Evolutionary conservation across 1,284 basidiomycete genomes (phyloP).

Genomic region (Leccinum subspadiceum): DNA sequence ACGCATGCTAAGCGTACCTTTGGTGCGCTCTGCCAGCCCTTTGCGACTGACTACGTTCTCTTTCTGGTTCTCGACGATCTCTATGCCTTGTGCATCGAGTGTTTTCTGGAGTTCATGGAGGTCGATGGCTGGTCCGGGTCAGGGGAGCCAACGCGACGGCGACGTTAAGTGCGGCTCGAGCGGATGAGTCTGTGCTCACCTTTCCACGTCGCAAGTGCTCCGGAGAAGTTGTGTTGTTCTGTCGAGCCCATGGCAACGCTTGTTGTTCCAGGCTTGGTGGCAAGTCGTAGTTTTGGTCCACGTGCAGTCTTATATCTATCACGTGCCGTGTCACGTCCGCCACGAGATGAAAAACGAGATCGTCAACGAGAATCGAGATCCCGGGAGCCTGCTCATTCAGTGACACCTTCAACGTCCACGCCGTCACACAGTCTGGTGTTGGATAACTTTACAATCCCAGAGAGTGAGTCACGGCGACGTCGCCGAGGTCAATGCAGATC

Average conservation of each 20-base stretch:
- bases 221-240: slow-evolving; percentile 76
- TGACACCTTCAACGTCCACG: too few species aligned
- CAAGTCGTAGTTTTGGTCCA: too few species aligned
- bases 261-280: neutral
- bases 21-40: slow-evolving; percentile 88
- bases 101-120: slow-evolving; percentile 90
- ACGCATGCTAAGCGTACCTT: slow-evolving; percentile 53
- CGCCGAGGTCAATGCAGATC: too few species aligned
- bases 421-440: too few species aligned
- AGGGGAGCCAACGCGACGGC: neutral
- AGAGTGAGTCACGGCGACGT: too few species aligned
- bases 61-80: slow-evolving; percentile 97
- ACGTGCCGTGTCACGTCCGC: too few species aligned
- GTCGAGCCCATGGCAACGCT: slow-evolving; percentile 35
- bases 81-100: slow-evolving; percentile 85
- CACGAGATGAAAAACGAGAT: too few species aligned
- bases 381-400: too few species aligned
- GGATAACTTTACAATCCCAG: too few species aligned
- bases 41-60: slow-evolving; percentile 93
- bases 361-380: too few species aligned
- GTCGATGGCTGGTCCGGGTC: slow-evolving; percentile 65
- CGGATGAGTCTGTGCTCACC: slow-evolving; percentile 43
- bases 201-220: slow-evolving; percentile 85
- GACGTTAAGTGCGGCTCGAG: neutral
- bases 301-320: too few species aligned